phyloP scores from a whole-genome alignment of 805 yeast genomes.

The Blastobotrys muscicola region DNA sequence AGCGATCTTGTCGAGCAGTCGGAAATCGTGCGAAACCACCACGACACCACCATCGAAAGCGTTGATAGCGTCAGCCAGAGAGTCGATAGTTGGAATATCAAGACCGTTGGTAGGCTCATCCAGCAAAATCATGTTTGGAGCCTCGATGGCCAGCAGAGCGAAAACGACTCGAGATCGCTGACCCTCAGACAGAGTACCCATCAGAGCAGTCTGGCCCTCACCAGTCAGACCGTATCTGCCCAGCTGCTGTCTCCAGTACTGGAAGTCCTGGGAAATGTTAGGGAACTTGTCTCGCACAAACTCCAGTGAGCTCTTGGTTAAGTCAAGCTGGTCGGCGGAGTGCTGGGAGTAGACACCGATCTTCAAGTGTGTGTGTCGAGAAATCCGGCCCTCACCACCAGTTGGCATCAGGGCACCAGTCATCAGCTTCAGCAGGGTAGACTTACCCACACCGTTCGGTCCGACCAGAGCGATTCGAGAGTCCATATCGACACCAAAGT shows the following conservation, averaged over 20 bases:
- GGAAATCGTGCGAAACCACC: slow-evolving; percentile 98
- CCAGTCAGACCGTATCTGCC: slow-evolving; percentile 99
- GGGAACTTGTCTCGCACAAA: slow-evolving; percentile 94
- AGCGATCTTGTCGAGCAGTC: slow-evolving; percentile 93
- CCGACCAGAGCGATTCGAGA: slow-evolving; percentile 97
- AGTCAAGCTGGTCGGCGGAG: slow-evolving; percentile 95
- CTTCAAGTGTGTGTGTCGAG: slow-evolving; percentile 95
- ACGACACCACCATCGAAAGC: slow-evolving; percentile 96
- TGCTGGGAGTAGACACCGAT: slow-evolving; percentile 99
- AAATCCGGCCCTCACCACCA: slow-evolving; percentile 68
- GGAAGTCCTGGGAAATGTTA: slow-evolving; percentile 89
- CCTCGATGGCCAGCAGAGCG: slow-evolving; percentile 88
- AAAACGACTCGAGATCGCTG: slow-evolving; percentile 99
- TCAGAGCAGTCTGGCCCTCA: slow-evolving; percentile 96
- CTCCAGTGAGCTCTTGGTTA: slow-evolving; percentile 90
- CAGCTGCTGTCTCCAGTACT: slow-evolving; percentile 88
- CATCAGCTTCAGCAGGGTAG: slow-evolving; percentile 91
- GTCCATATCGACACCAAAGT: slow-evolving; percentile 99
- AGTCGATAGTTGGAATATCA: slow-evolving; percentile 97
- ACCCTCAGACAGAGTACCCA: slow-evolving; percentile 98
- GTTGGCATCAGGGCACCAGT: slow-evolving; percentile 89
- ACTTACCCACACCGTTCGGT: slow-evolving; percentile 98
- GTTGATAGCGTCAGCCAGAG: slow-evolving; percentile 92
- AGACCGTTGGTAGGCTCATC: slow-evolving; percentile 99
- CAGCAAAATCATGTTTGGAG: slow-evolving; percentile 86